phyloP scores from a whole-genome alignment of 1,284 basidiomycete species.

The Lentinus polychrous region DNA sequence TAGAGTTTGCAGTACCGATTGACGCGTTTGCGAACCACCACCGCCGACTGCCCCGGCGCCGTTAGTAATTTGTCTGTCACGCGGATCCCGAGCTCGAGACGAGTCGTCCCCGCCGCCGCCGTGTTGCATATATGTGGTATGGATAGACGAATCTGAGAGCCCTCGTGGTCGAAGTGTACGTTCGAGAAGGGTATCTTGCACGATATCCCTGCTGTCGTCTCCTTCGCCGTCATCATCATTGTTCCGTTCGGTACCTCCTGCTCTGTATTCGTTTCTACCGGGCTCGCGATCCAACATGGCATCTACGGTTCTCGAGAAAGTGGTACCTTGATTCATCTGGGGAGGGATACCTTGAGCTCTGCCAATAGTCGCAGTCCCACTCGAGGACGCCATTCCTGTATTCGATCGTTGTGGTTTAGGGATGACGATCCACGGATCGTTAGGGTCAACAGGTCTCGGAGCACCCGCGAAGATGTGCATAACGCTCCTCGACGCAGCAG shows the following conservation, averaged over 20 bases:
- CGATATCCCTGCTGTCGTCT: conserved; percentile 43
- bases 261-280: conserved; percentile 6
- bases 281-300: conserved; percentile 16
- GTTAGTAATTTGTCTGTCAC: conserved; percentile 7
- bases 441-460: conserved; percentile 34
- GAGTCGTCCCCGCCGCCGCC: conserved; percentile 26
- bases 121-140: conserved; percentile 68
- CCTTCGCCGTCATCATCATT: conserved; percentile 49
- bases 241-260: background rate
- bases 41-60: conserved; percentile 16
- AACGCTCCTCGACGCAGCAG: conserved; percentile 29
- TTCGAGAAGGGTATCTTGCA: conserved; percentile 44
- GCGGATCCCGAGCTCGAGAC: conserved; percentile 8
- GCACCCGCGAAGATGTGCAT: conserved; percentile 86
- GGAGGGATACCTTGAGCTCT: conserved; percentile 10
- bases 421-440: conserved; percentile 64
- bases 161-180: conserved; percentile 72
- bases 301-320: conserved; percentile 23
- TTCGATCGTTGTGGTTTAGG: conserved; percentile 28
- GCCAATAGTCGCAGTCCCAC: conserved; percentile 20
- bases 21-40: conserved; percentile 23
- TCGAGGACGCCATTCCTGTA: conserved; percentile 10
- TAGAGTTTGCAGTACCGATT: conserved; percentile 45
- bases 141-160: conserved; percentile 86
- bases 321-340: too few species aligned